Evolutionary conservation across 371 early-diverging fungal species (phyloP).

Genomic region (Basidiobolus meristosporus): DNA sequence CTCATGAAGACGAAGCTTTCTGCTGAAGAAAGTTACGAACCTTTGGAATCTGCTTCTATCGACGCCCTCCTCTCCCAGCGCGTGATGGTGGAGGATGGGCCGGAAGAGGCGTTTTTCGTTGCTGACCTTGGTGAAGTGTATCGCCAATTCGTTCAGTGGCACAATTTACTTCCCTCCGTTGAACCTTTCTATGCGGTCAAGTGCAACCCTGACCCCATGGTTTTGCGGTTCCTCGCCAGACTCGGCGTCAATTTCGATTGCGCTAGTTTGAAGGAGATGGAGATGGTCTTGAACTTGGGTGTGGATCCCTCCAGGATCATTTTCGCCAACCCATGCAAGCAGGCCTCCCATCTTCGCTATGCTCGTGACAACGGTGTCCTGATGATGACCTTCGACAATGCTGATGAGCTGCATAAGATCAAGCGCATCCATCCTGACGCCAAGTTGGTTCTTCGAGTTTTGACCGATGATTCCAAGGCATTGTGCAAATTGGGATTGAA

Average conservation of each 20-base stretch:
- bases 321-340: constrained; percentile 97
- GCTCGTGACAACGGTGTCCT: constrained; percentile 55
- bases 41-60: too few relatives aligned
- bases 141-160: constrained; percentile 74
- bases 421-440: constrained; percentile 62
- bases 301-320: constrained; percentile 67
- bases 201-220: constrained; percentile 82
- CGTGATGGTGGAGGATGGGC: too few relatives aligned
- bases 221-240: constrained; percentile 63
- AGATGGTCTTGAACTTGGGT: constrained; percentile 58
- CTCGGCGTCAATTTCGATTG: constrained; percentile 89
- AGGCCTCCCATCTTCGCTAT: constrained; percentile 77
- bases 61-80: too few relatives aligned
- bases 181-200: constrained; percentile 94
- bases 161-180: constrained; percentile 62
- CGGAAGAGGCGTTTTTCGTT: constrained; percentile 86
- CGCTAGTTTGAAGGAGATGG: constrained; percentile 75
- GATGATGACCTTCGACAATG: constrained; percentile 96
- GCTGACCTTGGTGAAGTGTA: constrained; percentile 77
- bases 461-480: constrained; percentile 86
- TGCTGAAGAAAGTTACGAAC: too few relatives aligned
- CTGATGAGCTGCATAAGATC: constrained; percentile 89
- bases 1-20: too few relatives aligned
- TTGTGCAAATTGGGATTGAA: constrained; percentile 86
- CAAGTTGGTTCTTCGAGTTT: constrained; percentile 75